Conservation (phyloP, 2,329 filamentous ascomycete genomes). For the Neobulgaria alba region DNA sequence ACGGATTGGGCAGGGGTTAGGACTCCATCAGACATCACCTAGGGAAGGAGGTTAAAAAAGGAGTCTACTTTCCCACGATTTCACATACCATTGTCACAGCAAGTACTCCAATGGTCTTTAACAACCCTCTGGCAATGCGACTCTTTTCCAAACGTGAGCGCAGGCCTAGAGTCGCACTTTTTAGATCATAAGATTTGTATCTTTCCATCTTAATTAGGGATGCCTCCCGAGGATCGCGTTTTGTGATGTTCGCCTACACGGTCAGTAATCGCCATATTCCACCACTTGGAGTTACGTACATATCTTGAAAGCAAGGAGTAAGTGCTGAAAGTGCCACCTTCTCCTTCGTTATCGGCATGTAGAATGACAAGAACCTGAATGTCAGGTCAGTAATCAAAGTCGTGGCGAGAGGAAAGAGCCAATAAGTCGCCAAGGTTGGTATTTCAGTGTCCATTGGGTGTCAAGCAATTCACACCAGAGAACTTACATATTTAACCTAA, state of each 20-base stretch:
- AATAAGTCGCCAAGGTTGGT: too few relatives aligned
- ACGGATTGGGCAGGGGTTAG: slow-evolving; percentile 62
- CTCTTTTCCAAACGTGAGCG: slow-evolving; percentile 51
- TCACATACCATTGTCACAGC: slow-evolving; percentile 36
- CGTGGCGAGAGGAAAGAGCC: too few relatives aligned
- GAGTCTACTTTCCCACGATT: slow-evolving; percentile 33
- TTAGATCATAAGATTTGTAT: slow-evolving; percentile 46
- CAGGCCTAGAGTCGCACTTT: slow-evolving; percentile 39
- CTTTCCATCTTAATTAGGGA: slow-evolving; percentile 50
- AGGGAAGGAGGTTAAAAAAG: slow-evolving; percentile 29
- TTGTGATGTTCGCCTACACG: slow-evolving; percentile 43
- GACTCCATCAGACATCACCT: slow-evolving; percentile 54
- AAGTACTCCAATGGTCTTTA: slow-evolving; percentile 56
- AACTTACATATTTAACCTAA: slow-evolving; percentile 44
- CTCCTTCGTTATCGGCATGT: slow-evolving; percentile 58
- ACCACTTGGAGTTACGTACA: slow-evolving; percentile 19
- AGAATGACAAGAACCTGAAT: slow-evolving; percentile 49
- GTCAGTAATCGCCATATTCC: neutral
- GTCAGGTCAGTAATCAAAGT: too few relatives aligned
- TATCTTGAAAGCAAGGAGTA: slow-evolving; percentile 56
- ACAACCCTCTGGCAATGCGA: slow-evolving; percentile 39
- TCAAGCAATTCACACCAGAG: too few relatives aligned
- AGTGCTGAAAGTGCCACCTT: slow-evolving; percentile 61
- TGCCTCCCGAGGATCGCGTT: slow-evolving; percentile 47
- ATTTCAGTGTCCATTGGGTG: too few relatives aligned